Evolutionary conservation across 768 basidiomycete genomes (phyloP).

Genomic region (Erythrobasidium yunnanense): DNA sequence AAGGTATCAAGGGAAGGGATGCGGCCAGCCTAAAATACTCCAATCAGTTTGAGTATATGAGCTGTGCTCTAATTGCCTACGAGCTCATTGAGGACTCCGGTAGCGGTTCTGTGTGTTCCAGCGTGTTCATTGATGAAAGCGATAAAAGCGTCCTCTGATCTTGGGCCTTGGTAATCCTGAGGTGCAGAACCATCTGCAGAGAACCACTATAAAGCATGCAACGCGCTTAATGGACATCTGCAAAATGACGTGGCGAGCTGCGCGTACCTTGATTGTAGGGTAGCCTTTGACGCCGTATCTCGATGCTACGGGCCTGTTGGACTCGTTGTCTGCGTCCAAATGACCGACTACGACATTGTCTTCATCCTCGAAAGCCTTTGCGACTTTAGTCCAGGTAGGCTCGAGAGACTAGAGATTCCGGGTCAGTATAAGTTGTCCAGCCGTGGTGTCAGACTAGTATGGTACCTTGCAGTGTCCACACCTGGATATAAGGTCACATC

Average conservation of each 20-base stretch:
- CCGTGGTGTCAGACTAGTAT: constrained; percentile 44
- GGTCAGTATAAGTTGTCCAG: not conserved
- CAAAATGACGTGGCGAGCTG: not conserved
- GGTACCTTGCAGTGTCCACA: constrained; percentile 87
- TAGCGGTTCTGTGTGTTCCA: constrained; percentile 68
- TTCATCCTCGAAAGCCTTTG: constrained; percentile 65
- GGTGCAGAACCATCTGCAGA: constrained; percentile 48
- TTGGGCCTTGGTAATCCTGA: constrained; percentile 57
- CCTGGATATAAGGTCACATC: constrained; percentile 47
- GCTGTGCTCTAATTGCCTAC: constrained; percentile 27
- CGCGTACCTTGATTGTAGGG: constrained; percentile 67
- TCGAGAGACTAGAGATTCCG: constrained; percentile 28
- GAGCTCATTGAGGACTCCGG: constrained; percentile 63
- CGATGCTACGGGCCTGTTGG: constrained; percentile 59
- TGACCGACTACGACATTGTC: constrained; percentile 56
- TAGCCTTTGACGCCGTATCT: constrained; percentile 67
- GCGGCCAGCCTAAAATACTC: constrained; percentile 61
- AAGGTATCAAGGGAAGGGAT: constrained; percentile 63
- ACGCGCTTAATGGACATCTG: not conserved
- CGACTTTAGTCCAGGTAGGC: constrained; percentile 34
- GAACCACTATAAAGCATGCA: constrained; percentile 54
- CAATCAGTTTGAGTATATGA: not conserved
- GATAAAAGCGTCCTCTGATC: constrained; percentile 65
- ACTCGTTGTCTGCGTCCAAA: constrained; percentile 73
- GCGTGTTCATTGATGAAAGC: constrained; percentile 73